Evolutionary conservation across 192 early-diverging fungal species (phyloP).

Genomic region (Podila verticillata): DNA sequence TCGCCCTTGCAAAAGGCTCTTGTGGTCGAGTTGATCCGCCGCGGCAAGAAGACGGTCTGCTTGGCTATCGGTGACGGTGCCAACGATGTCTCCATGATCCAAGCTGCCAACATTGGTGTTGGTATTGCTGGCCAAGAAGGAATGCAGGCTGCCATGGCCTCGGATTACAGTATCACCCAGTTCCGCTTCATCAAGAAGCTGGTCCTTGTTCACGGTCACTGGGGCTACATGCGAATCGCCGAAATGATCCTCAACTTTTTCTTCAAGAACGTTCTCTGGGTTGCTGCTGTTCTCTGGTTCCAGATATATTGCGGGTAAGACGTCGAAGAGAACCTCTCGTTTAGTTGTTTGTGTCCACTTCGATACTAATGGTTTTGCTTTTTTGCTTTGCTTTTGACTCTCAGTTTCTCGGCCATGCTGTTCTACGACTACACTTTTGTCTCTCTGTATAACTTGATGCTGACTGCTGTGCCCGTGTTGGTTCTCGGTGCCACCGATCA

Average conservation of each 20-base stretch:
- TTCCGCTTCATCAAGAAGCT: slow-evolving; percentile 90
- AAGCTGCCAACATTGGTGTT: slow-evolving; percentile 90
- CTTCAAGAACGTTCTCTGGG: slow-evolving; percentile 96
- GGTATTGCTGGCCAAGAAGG: slow-evolving; percentile 85
- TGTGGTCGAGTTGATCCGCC: slow-evolving; percentile 89
- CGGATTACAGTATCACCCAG: slow-evolving; percentile 92
- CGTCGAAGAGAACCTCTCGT: background rate
- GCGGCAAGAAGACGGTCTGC: slow-evolving; percentile 73
- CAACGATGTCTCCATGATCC: slow-evolving; percentile 98
- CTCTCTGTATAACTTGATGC: slow-evolving; percentile 85
- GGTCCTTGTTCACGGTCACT: slow-evolving; percentile 92
- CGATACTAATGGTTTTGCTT: background rate
- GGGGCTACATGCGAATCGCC: slow-evolving; percentile 88
- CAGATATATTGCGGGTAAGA: slow-evolving; percentile 88
- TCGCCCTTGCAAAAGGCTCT: slow-evolving; percentile 95
- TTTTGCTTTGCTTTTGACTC: background rate
- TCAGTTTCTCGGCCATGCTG: slow-evolving; percentile 83
- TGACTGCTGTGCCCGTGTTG: slow-evolving; percentile 74
- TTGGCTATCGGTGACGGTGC: slow-evolving; percentile 81
- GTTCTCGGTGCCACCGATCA: slow-evolving; percentile 77
- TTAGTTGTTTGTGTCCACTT: background rate
- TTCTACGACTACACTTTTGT: slow-evolving; percentile 96
- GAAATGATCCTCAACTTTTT: slow-evolving; percentile 95
- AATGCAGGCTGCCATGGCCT: slow-evolving; percentile 92
- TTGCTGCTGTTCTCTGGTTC: slow-evolving; percentile 93